Conservation (phyloP, 2,329 filamentous ascomycete genomes). For the Trichoderma brevicompactum region DNA sequence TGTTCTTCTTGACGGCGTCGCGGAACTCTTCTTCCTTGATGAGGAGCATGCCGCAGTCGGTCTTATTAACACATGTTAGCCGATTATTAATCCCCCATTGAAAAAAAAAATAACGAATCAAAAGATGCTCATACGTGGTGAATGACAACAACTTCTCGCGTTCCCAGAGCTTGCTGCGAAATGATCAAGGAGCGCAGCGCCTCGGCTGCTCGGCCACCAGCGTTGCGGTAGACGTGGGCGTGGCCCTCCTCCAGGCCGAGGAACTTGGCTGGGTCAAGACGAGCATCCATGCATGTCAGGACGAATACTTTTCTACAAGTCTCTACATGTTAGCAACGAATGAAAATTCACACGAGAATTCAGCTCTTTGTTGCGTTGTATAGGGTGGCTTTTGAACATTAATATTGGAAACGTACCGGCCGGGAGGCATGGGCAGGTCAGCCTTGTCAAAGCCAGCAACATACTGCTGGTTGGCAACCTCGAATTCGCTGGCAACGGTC, state of each 20-base stretch:
- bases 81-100: background rate
- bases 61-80: constrained; percentile 34
- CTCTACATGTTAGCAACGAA: background rate
- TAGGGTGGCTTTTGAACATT: background rate
- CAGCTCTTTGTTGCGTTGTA: no score
- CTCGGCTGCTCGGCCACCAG: constrained; percentile 68
- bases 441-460: constrained; percentile 69
- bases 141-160: constrained; percentile 72
- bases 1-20: constrained; percentile 61
- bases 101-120: background rate
- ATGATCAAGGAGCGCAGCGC: constrained; percentile 76
- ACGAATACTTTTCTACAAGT: constrained; percentile 41
- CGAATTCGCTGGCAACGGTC: constrained; percentile 36
- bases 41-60: constrained; percentile 64
- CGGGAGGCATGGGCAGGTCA: constrained; percentile 66
- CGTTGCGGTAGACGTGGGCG: constrained; percentile 79
- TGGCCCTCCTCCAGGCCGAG: constrained; percentile 75
- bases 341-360: background rate
- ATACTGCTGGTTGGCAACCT: constrained; percentile 55
- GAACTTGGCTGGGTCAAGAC: constrained; percentile 68
- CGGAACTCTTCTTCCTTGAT: constrained; percentile 65
- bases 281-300: constrained; percentile 83
- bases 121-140: constrained; percentile 57
- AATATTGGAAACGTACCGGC: constrained; percentile 46
- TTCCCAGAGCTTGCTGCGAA: constrained; percentile 78